Evolutionary conservation across 345 rosid genomes (phyloP).

Genomic region (Bruguiera gymnorhiza): DNA sequence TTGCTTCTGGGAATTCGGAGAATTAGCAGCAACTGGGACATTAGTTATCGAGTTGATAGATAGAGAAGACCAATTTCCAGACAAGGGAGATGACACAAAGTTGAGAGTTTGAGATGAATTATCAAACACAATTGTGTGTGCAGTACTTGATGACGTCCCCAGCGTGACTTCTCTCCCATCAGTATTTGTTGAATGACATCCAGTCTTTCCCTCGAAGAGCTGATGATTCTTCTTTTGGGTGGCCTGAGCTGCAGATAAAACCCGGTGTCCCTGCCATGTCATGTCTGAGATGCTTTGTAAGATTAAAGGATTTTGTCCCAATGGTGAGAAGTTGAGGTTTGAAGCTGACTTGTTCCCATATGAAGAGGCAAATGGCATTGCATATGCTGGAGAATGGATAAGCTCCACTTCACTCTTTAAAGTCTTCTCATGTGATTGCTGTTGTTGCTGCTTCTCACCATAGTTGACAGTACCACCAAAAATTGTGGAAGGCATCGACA

Average conservation of each 20-base stretch:
- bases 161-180: conserved; percentile 33
- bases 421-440: conserved; percentile 22
- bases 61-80: conserved; percentile 44
- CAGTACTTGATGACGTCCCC: conserved; percentile 34
- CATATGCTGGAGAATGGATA: conserved; percentile 34
- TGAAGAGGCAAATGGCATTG: conserved; percentile 45
- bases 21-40: conserved; percentile 22
- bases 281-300: conserved; percentile 33
- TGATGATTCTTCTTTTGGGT: conserved; percentile 40
- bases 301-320: conserved; percentile 28
- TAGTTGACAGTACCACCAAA: conserved; percentile 25
- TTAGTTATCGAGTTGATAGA: conserved; percentile 18
- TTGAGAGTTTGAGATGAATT: conserved; percentile 46
- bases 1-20: conserved; percentile 29
- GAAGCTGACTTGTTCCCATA: conserved; percentile 34
- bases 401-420: conserved; percentile 36
- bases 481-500: conserved; percentile 25
- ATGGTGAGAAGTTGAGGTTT: conserved; percentile 47
- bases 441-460: conserved; percentile 25
- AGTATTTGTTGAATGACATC: conserved; percentile 25
- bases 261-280: conserved; percentile 36
- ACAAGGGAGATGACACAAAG: conserved; percentile 37
- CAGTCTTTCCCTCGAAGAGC: conserved; percentile 40
- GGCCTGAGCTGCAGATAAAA: conserved; percentile 30
- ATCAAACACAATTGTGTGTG: conserved; percentile 48